These are phyloP conservation scores for Flaveria bidentis DNA, from an alignment of 129 eudicot genomes.

Conservation along the genomic window DNA sequence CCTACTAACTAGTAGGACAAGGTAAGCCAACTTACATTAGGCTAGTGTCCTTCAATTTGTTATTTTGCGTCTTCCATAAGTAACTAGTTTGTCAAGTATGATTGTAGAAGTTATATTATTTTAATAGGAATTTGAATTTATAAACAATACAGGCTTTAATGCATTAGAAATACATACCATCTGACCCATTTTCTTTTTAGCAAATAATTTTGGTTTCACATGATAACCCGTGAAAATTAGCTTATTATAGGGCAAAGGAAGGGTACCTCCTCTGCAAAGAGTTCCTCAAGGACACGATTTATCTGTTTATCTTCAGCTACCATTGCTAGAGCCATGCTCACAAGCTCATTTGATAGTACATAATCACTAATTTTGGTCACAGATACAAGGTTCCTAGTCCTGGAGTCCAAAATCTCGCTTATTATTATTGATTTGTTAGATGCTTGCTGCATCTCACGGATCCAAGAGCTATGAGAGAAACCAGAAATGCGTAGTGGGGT, in stretches of 20 bases:
- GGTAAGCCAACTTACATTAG: too few relatives aligned
- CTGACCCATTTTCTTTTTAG: not conserved
- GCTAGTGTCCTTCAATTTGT: too few relatives aligned
- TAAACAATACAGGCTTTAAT: not conserved
- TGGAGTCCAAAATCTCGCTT: constrained; percentile 94
- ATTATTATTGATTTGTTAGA: constrained; percentile 89
- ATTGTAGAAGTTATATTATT: too few relatives aligned
- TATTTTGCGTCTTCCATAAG: not conserved
- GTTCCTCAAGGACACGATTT: constrained; percentile 93
- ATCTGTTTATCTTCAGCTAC: constrained; percentile 99
- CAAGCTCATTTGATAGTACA: constrained; percentile 93
- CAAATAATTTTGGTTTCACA: not conserved
- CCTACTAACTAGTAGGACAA: too few relatives aligned
- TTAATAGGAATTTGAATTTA: not conserved
- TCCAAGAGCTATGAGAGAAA: constrained; percentile 94
- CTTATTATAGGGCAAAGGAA: not conserved
- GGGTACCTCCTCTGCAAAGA: constrained; percentile 92
- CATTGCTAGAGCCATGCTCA: constrained; percentile 99
- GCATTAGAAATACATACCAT: not conserved
- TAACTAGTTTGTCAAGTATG: not conserved
- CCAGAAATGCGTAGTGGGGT: constrained; percentile 60
- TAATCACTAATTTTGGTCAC: constrained; percentile 96
- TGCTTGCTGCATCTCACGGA: constrained; percentile 96
- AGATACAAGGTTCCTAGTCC: constrained; percentile 92
- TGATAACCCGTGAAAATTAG: not conserved